phyloP scores from a whole-genome alignment of 495 filamentous ascomycete genomes.

The Halenospora varia region DNA sequence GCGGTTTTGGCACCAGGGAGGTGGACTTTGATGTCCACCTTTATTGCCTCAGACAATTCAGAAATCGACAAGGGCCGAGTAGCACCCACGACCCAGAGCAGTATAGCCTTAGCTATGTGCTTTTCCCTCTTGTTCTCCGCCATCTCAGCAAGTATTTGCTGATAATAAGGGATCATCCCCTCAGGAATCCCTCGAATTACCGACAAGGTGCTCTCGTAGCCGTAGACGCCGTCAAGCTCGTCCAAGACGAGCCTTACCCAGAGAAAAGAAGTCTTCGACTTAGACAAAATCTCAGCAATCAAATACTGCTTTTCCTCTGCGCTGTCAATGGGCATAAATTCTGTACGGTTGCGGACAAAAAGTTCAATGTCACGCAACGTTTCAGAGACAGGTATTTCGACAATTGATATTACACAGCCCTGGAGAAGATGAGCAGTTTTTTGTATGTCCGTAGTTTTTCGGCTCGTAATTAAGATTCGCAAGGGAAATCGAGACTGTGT shows the following conservation, averaged over 20 bases:
- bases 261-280: conserved; percentile 15
- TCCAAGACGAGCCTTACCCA: conserved; percentile 18
- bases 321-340: not conserved
- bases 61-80: conserved; percentile 4
- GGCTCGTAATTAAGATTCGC: conserved; percentile 12
- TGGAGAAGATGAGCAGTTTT: not conserved
- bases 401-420: not conserved
- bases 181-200: conserved; percentile 12
- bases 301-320: not conserved
- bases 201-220: not conserved
- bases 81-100: conserved; percentile 12
- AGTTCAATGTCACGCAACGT: conserved; percentile 10
- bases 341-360: not conserved
- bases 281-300: conserved; percentile 13
- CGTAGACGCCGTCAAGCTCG: conserved; percentile 3
- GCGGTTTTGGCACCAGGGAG: no score
- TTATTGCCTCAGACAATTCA: conserved; percentile 13
- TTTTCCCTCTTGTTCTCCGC: not conserved
- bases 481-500: not conserved
- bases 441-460: not conserved
- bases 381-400: not conserved
- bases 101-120: conserved; percentile 15
- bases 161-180: conserved; percentile 16
- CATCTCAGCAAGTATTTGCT: conserved; percentile 4
- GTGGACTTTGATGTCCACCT: conserved; percentile 11